Evolutionary conservation across 2,329 filamentous ascomycete species (phyloP).

Genomic region (Tolypocladium album): DNA sequence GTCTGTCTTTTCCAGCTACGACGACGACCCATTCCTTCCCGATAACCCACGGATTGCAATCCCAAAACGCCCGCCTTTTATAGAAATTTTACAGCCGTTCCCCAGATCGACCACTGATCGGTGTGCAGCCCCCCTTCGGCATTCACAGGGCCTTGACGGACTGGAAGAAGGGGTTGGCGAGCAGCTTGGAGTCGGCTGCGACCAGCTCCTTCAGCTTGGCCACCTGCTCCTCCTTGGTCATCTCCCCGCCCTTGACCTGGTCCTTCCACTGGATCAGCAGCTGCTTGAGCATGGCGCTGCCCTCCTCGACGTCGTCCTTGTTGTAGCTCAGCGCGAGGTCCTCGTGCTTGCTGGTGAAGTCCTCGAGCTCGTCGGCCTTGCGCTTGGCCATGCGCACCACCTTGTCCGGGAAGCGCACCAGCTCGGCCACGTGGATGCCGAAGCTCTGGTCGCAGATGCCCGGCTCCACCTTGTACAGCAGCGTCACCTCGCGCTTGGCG

Average conservation of each 20-base stretch:
- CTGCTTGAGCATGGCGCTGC: constrained; percentile 74
- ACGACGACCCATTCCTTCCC: not conserved
- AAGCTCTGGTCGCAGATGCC: constrained; percentile 97
- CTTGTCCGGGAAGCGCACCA: constrained; percentile 92
- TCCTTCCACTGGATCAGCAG: constrained; percentile 79
- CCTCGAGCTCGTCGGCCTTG: constrained; percentile 95
- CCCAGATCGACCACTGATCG: not conserved
- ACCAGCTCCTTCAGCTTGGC: constrained; percentile 71
- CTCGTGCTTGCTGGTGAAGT: constrained; percentile 77
- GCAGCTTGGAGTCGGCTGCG: constrained; percentile 53
- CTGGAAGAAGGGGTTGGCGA: constrained; percentile 61
- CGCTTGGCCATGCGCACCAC: constrained; percentile 98
- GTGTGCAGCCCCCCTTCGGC: not conserved
- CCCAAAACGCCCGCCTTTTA: not conserved
- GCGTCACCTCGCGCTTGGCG: constrained; percentile 72
- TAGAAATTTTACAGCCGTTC: not conserved
- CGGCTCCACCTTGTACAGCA: constrained; percentile 92
- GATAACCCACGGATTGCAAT: not conserved
- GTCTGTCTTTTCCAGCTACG: not conserved
- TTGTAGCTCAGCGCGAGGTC: constrained; percentile 50
- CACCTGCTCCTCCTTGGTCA: constrained; percentile 69
- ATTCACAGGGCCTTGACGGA: constrained; percentile 43
- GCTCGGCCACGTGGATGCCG: constrained; percentile 94
- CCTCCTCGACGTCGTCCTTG: constrained; percentile 81
- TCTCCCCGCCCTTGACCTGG: constrained; percentile 47